Evolutionary conservation across 352 stramenopile genomes (phyloP).

Genomic region (Stramenopiles sp.): DNA sequence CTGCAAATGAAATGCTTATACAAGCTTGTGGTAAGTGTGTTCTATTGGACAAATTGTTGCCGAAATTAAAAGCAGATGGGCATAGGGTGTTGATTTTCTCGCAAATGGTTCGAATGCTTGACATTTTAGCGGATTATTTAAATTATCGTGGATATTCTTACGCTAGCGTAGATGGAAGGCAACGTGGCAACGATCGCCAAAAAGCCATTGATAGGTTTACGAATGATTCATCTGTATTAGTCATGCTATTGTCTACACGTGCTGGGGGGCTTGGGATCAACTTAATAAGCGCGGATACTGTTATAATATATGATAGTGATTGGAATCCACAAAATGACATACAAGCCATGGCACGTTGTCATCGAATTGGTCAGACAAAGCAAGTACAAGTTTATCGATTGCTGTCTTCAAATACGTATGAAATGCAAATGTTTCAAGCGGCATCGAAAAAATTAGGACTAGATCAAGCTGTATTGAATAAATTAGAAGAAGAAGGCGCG

Average conservation of each 20-base stretch:
- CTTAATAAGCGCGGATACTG: conserved; percentile 89
- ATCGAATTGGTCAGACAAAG: conserved; percentile 97
- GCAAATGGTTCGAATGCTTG: conserved; percentile 99
- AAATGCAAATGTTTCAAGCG: conserved; percentile 79
- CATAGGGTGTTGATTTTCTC: conserved; percentile 96
- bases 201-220: conserved; percentile 95
- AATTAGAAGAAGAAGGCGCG: conserved; percentile 25
- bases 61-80: conserved; percentile 73
- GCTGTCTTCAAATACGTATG: conserved; percentile 86
- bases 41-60: conserved; percentile 94
- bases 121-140: conserved; percentile 98
- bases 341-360: conserved; percentile 91
- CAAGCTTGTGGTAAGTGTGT: conserved; percentile 91
- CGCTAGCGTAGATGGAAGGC: conserved; percentile 94
- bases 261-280: conserved; percentile 96
- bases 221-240: conserved; percentile 73
- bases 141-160: conserved; percentile 61
- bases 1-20: conserved; percentile 63
- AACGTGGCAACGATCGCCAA: conserved; percentile 85
- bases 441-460: conserved; percentile 69
- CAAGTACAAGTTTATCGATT: conserved; percentile 96
- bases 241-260: conserved; percentile 91
- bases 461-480: conserved; percentile 64
- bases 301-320: conserved; percentile 96
- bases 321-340: conserved; percentile 98